Evolutionary conservation across 2,329 filamentous ascomycete genomes (phyloP).

Genomic region (Colletotrichum cordylinicola): DNA sequence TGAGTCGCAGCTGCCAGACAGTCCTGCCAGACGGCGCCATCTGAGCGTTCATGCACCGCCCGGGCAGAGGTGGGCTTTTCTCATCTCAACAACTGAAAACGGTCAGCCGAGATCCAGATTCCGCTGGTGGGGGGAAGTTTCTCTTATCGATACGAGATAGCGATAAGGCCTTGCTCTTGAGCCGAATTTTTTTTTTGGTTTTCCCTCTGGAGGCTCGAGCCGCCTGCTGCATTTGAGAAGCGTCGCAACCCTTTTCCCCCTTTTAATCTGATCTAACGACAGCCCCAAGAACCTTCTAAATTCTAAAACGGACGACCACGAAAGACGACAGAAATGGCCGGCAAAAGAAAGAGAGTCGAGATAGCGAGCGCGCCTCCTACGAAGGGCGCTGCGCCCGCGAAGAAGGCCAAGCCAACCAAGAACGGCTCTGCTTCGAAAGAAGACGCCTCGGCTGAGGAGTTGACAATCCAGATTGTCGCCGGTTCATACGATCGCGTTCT

Average conservation of each 20-base stretch:
- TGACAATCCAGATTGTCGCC: conserved; percentile 86
- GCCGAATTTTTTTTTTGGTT: conserved; percentile 12
- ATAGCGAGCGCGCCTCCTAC: conserved; percentile 28
- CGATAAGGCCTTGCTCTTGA: conserved; percentile 6
- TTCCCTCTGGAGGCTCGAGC: not conserved
- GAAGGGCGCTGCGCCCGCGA: conserved; percentile 28
- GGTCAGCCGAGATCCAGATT: not conserved
- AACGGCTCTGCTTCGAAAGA: conserved; percentile 8
- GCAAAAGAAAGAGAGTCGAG: conserved; percentile 54
- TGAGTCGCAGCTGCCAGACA: not conserved
- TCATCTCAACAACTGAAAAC: not conserved
- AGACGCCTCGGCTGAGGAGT: conserved; percentile 25
- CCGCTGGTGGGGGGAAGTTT: not conserved
- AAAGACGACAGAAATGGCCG: conserved; percentile 36
- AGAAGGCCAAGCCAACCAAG: conserved; percentile 37
- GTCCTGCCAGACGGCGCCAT: not conserved
- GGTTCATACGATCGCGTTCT: conserved; percentile 94
- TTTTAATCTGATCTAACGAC: not conserved
- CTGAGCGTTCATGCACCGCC: not conserved
- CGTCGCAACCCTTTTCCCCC: not conserved
- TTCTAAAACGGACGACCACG: not conserved
- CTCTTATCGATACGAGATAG: conserved; percentile 24
- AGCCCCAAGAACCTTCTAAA: not conserved
- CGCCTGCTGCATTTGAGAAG: not conserved
- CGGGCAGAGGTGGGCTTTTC: not conserved